Evolutionary conservation across 345 rosid genomes (phyloP).

Genomic region (Dimocarpus longan): DNA sequence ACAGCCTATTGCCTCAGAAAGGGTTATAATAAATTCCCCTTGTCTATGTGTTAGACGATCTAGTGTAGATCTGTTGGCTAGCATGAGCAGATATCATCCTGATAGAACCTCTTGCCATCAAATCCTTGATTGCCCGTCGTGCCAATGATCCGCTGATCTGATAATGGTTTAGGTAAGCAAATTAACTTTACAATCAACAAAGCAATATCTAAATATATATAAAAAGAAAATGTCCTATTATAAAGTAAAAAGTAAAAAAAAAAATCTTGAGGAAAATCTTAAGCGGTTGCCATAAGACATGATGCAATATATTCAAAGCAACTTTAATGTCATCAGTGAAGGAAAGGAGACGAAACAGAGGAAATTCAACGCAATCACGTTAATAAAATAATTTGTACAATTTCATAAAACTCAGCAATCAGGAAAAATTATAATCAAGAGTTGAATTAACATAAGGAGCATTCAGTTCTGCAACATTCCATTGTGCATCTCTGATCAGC

Average conservation of each 20-base stretch:
- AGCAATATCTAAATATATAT: too few relatives aligned
- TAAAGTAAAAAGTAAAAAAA: too few relatives aligned
- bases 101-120: constrained; percentile 79
- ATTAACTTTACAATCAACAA: too few relatives aligned
- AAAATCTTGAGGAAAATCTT: neutral
- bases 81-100: constrained; percentile 77
- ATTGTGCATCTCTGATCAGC: neutral
- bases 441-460: too few relatives aligned
- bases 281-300: neutral
- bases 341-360: neutral
- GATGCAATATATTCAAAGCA: neutral
- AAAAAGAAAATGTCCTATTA: neutral
- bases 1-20: too few relatives aligned
- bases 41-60: constrained; percentile 65
- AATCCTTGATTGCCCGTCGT: constrained; percentile 66
- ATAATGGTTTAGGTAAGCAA: too few relatives aligned
- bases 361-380: neutral
- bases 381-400: too few relatives aligned
- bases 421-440: too few relatives aligned
- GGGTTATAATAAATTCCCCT: too few relatives aligned
- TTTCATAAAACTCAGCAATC: too few relatives aligned
- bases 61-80: constrained; percentile 85
- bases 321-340: neutral
- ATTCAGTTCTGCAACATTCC: neutral
- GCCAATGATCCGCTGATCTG: constrained; percentile 82